Conservation (phyloP, 345 rosid species). For the Hibiscus syriacus region DNA sequence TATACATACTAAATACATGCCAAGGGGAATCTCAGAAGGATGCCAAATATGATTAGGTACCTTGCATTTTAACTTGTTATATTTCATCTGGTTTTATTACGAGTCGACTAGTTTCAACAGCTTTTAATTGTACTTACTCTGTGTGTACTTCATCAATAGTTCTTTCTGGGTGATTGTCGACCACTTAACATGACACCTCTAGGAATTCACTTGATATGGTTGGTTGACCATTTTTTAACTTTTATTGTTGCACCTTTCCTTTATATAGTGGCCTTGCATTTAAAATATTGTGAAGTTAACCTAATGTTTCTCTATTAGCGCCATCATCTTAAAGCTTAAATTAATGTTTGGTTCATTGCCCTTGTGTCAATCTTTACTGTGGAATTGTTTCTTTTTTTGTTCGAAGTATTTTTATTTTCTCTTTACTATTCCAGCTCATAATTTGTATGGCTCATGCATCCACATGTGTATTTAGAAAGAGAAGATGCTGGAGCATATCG, state of each 20-base stretch:
- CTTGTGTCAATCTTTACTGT: background rate
- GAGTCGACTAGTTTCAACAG: background rate
- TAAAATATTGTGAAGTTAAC: background rate
- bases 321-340: background rate
- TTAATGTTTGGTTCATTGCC: background rate
- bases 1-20: slow-evolving; percentile 82
- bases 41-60: slow-evolving; percentile 96
- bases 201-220: slow-evolving; percentile 97
- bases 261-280: slow-evolving; percentile 2
- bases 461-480: background rate
- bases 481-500: background rate
- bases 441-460: background rate
- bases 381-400: background rate
- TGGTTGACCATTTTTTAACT: slow-evolving; percentile 15
- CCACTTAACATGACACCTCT: slow-evolving; percentile 71
- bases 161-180: slow-evolving; percentile 97
- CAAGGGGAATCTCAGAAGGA: slow-evolving; percentile 95
- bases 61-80: slow-evolving; percentile 1
- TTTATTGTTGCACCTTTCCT: slow-evolving; percentile 1
- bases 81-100: background rate
- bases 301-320: background rate
- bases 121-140: slow-evolving; percentile 9
- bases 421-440: no score
- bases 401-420: background rate
- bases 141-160: slow-evolving; percentile 42